These are phyloP conservation scores for Beauveria medogensis DNA, from an alignment of 2,329 filamentous ascomycete species.

Conservation along the genomic window DNA sequence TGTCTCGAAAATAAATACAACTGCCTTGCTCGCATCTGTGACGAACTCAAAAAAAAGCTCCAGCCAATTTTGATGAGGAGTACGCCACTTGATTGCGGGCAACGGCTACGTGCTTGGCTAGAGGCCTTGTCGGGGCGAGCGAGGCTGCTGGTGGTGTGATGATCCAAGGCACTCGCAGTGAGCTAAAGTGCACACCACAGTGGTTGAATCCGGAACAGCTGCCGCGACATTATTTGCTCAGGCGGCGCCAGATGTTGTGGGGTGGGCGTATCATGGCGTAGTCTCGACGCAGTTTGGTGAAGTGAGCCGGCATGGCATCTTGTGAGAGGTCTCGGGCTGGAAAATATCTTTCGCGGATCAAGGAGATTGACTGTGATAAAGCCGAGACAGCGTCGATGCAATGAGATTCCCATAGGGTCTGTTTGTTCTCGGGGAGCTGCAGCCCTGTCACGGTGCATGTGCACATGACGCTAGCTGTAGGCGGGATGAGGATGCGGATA, in stretches of 20 bases:
- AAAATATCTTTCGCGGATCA: too few relatives aligned
- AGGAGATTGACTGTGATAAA: background rate
- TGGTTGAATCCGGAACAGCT: too few relatives aligned
- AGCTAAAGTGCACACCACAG: background rate
- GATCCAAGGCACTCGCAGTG: background rate
- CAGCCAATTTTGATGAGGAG: background rate
- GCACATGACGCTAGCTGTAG: background rate
- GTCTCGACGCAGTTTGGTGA: background rate
- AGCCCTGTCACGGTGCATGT: background rate
- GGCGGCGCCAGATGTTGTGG: background rate
- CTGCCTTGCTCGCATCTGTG: background rate
- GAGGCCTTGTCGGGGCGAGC: background rate
- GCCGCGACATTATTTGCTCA: background rate
- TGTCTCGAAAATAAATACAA: background rate
- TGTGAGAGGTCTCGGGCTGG: background rate
- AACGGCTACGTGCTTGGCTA: background rate
- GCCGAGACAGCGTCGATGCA: background rate
- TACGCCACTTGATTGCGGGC: conserved; percentile 1
- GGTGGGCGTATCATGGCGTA: background rate
- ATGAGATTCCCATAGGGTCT: background rate
- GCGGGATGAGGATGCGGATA: background rate
- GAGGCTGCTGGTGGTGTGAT: background rate
- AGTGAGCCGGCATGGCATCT: background rate
- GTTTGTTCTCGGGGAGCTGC: background rate
- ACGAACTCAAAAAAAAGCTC: background rate